Conservation (phyloP, 129 eudicot genomes). For the Daucus carota region DNA sequence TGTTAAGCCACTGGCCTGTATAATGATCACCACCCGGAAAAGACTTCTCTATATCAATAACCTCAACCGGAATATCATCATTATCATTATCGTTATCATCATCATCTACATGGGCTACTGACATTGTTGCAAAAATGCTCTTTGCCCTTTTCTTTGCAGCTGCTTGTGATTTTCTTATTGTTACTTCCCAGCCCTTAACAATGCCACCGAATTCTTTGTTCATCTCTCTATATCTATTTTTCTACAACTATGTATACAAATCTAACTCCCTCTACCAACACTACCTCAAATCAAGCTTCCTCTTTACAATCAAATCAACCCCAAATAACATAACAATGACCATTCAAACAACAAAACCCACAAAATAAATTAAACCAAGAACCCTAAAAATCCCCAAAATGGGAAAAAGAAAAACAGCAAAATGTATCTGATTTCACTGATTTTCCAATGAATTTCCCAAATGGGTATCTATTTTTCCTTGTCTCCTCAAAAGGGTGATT, state of each 20-base stretch:
- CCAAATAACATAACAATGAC: constrained; percentile 22
- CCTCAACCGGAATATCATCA: constrained; percentile 22
- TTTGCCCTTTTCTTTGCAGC: constrained; percentile 49
- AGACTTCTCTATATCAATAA: constrained; percentile 30
- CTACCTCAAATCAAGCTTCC: constrained; percentile 35
- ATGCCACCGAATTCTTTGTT: constrained; percentile 51
- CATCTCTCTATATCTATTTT: constrained; percentile 28
- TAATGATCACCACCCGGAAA: constrained; percentile 58
- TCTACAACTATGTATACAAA: neutral
- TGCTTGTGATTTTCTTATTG: constrained; percentile 39
- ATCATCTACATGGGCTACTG: constrained; percentile 91
- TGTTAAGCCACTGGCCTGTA: constrained; percentile 64
- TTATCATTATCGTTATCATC: constrained; percentile 20
- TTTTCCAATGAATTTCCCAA: constrained; percentile 10
- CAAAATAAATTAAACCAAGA: constrained; percentile 9
- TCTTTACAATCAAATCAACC: constrained; percentile 24
- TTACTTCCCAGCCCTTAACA: constrained; percentile 46
- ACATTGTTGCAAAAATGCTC: constrained; percentile 69
- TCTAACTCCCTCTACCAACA: neutral
- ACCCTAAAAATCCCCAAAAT: neutral
- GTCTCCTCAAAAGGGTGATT: constrained; percentile 19
- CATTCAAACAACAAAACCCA: constrained; percentile 18
- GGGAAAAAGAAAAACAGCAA: constrained; percentile 5
- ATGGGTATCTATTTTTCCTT: constrained; percentile 12
- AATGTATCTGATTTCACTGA: neutral